Evolutionary conservation across 148 eudicot species (phyloP), one percentile per base, ranked within the genome.

Genomic region (Drosera capensis): DNA sequence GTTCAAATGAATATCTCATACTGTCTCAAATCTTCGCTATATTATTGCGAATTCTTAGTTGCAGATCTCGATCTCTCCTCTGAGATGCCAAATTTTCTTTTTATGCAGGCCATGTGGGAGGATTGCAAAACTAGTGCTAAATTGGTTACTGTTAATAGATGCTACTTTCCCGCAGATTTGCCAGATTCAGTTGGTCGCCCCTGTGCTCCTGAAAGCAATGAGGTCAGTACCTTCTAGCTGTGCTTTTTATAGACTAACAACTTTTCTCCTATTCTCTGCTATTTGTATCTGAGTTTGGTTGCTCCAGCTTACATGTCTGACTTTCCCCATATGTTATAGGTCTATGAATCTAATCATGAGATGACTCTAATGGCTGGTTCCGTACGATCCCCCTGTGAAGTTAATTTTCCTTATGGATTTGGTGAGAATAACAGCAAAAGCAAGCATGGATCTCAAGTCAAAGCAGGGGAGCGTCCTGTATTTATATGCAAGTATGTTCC

Each of bases 51-150:
- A n/a, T n/a, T n/a, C n/a, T n/a, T n/a, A n/a, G n/a, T n/a, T n/a
- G n/a, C n/a, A n/a, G n/a, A n/a, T n/a, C n/a, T n/a, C n/a, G n/a
- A n/a, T n/a, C n/a, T n/a, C n/a, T n/a, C n/a, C n/a, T n/a, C n/a
- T n/a, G n/a, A n/a, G n/a, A n/a, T n/a, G n/a, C n/a, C n/a, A 0
- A 31, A 20, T 28, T 25, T 42, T 5, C 45, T 13, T 55, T 19
- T 66, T 40, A 47, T 61, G 58, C 76, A 88, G 97, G 79, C 67
- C 60, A 88, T 88, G 95, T 88, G 97, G 97, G 97, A 88, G 68
- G 95, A 88, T 55, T 50, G 55, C 39, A 65, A 67, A 63, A 84
- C 74, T 52, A 60, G 56, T 63, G 55, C 45, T 22, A 88, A 80
- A 51, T 80, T 86, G 87, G 77, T 78, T 55, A 35, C 41, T 29